Evolutionary conservation across 768 basidiomycete genomes (phyloP).

Genomic region (Lactarius sp.): DNA sequence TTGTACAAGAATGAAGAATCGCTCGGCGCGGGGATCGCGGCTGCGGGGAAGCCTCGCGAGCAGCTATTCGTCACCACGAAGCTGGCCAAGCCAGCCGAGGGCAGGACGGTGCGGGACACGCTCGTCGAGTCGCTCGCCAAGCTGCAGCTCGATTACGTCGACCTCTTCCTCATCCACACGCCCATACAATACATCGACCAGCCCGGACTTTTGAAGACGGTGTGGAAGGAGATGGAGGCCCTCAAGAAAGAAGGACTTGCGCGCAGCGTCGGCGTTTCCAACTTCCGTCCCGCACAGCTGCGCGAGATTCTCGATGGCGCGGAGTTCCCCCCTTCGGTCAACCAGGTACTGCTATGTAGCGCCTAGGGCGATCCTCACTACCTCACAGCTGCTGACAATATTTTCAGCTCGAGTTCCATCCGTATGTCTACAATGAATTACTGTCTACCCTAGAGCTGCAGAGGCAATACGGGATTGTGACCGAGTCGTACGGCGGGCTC

Average conservation of each 20-base stretch:
- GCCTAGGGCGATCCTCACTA: no score
- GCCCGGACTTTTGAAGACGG: slow-evolving; percentile 31
- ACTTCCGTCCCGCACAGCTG: slow-evolving; percentile 43
- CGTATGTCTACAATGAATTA: slow-evolving; percentile 45
- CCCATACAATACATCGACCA: slow-evolving; percentile 25
- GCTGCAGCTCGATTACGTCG: slow-evolving; percentile 38
- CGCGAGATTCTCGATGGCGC: slow-evolving; percentile 41
- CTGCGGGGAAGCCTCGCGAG: slow-evolving; percentile 35
- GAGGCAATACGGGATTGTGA: slow-evolving; percentile 37
- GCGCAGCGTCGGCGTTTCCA: slow-evolving; percentile 49
- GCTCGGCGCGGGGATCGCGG: slow-evolving; percentile 34
- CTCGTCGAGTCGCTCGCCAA: slow-evolving; percentile 39
- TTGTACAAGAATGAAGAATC: slow-evolving; percentile 37
- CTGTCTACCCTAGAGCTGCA: slow-evolving; percentile 35
- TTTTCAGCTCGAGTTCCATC: slow-evolving; percentile 49
- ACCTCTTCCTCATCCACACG: slow-evolving; percentile 45
- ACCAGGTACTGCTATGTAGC: slow-evolving; percentile 40
- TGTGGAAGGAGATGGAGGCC: slow-evolving; percentile 43
- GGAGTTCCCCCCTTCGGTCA: slow-evolving; percentile 45
- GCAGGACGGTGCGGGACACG: slow-evolving; percentile 35
- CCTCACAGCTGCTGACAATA: not conserved
- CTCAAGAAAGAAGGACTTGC: slow-evolving; percentile 39
- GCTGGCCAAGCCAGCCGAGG: slow-evolving; percentile 31
- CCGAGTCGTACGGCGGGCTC: slow-evolving; percentile 39
- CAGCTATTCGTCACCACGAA: slow-evolving; percentile 45